Base-by-base conservation (phyloP, 345 rosid species). In the Xanthoceras sorbifolium region DNA sequence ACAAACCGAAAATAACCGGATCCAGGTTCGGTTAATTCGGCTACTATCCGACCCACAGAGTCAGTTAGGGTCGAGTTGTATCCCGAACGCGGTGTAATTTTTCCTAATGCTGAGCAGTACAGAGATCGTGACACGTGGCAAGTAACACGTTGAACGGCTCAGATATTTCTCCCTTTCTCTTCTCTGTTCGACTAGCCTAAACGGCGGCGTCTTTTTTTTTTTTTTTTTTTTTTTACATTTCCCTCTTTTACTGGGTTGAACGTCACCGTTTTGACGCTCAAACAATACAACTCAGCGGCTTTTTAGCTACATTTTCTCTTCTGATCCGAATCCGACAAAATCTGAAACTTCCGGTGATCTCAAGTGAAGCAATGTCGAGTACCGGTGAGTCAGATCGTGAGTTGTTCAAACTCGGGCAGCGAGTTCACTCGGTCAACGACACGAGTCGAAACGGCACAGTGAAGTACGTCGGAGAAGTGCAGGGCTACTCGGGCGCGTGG, bases 401-500 rank as follows among this genome's bases (percentile, higher is more conserved):
- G 61, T 52, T 61, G 3, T 90, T 88, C 75, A 71, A 72, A 75
- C 79, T 85, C 32, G 98, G 88, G 23, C 94, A 88, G 86, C 84
- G 99, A 80, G 96, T 90, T 67, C 94, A 93, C 80, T 87, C 82
- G 59, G 76, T 80, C 28, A 86, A 73, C 71, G 92, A 93, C 78
- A 71, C 89, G 46, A 92, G 89, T 63, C 91, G 98, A 55, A 80
- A 87, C 38, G 99, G 98, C 8, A 90, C 93, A 0, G 88, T 92
- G 3, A 92, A 84, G 87, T 95, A 86, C 80, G 75, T 88, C 9
- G 98, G 99, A 42, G 50, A 81, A 32, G 90, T 93, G 52, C 83
- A 88, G 25, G 97, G 97, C 0, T 72, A 93, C 75, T 82, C 88
- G 1, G 97, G 98, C 12, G 64, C 44, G 3, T 93, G 97, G 96